phyloP scores from a whole-genome alignment of 2,329 filamentous ascomycete species.

The Neofusicoccum sp. region DNA sequence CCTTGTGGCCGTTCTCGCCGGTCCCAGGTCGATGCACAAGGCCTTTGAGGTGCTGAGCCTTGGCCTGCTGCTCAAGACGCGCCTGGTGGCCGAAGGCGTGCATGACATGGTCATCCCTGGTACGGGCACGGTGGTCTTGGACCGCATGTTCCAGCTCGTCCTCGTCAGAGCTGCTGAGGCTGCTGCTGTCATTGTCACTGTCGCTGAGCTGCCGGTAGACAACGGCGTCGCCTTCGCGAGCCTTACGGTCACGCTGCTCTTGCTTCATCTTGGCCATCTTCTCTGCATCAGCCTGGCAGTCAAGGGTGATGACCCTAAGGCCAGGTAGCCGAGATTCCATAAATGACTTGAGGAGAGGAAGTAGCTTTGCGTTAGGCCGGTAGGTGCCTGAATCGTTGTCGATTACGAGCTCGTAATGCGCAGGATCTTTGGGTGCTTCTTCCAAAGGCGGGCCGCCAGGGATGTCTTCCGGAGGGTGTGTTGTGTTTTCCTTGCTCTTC shows the following conservation, averaged over 20 bases:
- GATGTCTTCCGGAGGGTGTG: conserved; percentile 57
- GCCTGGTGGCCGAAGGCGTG: conserved; percentile 10
- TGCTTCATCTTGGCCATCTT: conserved; percentile 74
- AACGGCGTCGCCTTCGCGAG: conserved; percentile 57
- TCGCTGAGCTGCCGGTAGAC: conserved; percentile 58
- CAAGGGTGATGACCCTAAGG: conserved; percentile 71
- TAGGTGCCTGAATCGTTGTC: conserved; percentile 97
- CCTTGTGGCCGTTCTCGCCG: conserved; percentile 8
- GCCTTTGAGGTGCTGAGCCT: conserved; percentile 21
- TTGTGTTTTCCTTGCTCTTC: conserved; percentile 27
- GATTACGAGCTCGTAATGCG: conserved; percentile 81
- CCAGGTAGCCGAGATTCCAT: conserved; percentile 75
- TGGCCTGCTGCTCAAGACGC: conserved; percentile 13
- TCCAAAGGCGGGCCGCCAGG: conserved; percentile 47
- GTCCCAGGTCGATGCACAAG: conserved; percentile 9
- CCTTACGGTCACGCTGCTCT: conserved; percentile 74
- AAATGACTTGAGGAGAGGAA: conserved; percentile 72
- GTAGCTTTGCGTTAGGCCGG: conserved; percentile 75
- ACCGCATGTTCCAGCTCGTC: conserved; percentile 55
- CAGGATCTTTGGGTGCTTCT: conserved; percentile 55
- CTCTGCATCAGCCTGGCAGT: conserved; percentile 73
- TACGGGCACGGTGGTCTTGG: conserved; percentile 17
- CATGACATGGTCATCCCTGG: conserved; percentile 13
- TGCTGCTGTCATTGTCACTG: conserved; percentile 50
- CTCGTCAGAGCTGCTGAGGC: conserved; percentile 59